Percentiles rank a stretch among this genome's conserved stretches.
Conservation (phyloP, 192 early-diverging fungal genomes). For the Dimargaris xerosporica region DNA sequence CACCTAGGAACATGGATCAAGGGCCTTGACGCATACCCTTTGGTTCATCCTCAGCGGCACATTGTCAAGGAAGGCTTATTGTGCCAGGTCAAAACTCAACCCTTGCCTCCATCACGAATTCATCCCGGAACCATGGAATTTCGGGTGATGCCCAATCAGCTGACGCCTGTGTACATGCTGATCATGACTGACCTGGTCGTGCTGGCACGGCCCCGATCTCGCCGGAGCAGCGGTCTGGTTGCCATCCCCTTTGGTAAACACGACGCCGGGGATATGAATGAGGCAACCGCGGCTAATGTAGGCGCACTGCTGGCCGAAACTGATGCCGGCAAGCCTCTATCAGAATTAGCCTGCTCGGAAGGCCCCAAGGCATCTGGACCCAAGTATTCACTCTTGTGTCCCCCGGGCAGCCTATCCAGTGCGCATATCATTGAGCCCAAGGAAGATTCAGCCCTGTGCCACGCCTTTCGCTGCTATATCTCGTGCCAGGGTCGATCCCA, state of each 20-base stretch:
- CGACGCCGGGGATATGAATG: not conserved
- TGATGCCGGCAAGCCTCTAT: not conserved
- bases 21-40: constrained; percentile 12
- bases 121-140: not conserved
- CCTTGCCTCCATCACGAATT: not conserved
- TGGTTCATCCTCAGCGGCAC: constrained; percentile 11
- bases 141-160: not conserved
- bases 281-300: not conserved
- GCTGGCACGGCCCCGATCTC: not conserved
- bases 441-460: not conserved
- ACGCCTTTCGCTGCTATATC: not conserved
- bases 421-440: not conserved
- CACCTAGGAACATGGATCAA: constrained; percentile 15
- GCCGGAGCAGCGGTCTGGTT: not conserved
- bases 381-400: not conserved
- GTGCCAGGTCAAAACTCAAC: constrained; percentile 4
- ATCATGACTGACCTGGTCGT: not conserved
- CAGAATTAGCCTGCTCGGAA: not conserved
- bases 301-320: not conserved
- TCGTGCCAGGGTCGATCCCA: not conserved
- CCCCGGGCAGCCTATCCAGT: not conserved
- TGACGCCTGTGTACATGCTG: not conserved
- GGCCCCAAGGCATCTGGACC: not conserved
- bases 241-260: not conserved
- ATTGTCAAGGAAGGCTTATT: not conserved